These are phyloP conservation scores for Irineochytrium annulatum DNA, from an alignment of 192 early-diverging fungal species.

Conservation along the genomic window DNA sequence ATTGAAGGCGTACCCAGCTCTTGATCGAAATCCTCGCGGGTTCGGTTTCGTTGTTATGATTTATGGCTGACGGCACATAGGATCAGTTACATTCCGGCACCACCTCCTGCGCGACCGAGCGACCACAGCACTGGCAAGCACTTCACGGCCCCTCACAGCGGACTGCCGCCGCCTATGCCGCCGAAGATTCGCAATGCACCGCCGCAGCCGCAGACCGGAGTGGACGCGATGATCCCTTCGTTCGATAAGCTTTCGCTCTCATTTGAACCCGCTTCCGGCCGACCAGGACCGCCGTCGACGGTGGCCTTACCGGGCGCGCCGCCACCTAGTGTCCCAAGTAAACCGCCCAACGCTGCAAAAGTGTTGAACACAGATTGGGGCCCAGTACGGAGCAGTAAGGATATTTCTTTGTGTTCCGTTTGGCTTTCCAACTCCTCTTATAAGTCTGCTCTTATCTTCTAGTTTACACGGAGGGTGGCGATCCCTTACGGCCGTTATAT, in stretches of 20 bases:
- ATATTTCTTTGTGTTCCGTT: too few species aligned
- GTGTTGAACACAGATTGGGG: slow-evolving; percentile 21
- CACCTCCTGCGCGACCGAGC: neutral
- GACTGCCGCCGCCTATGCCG: neutral
- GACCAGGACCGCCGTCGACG: neutral
- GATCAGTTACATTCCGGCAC: neutral
- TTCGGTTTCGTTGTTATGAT: neutral
- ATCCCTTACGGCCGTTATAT: slow-evolving; percentile 60
- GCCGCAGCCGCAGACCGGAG: neutral
- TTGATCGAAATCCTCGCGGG: neutral
- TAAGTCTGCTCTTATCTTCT: too few species aligned
- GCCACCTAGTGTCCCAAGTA: neutral
- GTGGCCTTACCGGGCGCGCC: neutral
- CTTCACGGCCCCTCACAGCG: neutral
- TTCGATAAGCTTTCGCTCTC: too few species aligned
- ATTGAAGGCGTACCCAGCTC: neutral
- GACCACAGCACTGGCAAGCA: neutral
- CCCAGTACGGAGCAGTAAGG: slow-evolving; percentile 31
- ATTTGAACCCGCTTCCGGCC: neutral
- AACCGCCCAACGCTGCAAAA: neutral
- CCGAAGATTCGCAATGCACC: neutral
- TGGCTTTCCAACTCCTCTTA: neutral
- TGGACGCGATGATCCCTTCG: too few species aligned
- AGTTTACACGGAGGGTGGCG: slow-evolving; percentile 47
- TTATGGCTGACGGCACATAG: neutral